phyloP scores from a whole-genome alignment of 2,329 filamentous ascomycete species.

The Phoma sp. region DNA sequence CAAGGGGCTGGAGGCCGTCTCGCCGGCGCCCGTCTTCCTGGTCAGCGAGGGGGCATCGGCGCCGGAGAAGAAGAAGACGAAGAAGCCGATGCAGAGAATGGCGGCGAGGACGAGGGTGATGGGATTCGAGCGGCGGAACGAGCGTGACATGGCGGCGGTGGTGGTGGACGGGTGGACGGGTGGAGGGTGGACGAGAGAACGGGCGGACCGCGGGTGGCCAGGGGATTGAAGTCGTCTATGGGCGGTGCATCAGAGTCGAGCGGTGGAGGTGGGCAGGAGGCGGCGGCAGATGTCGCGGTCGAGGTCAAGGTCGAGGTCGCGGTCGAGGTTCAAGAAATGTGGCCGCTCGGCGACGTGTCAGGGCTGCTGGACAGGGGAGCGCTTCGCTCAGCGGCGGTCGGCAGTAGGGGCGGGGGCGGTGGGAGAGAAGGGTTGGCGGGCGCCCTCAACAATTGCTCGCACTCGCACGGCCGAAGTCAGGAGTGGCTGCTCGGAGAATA shows the following conservation, averaged over 20 bases:
- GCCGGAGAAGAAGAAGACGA: slow-evolving; percentile 68
- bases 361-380: slow-evolving; percentile 10
- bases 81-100: slow-evolving; percentile 70
- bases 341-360: slow-evolving; percentile 34
- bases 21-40: slow-evolving; percentile 56
- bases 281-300: no score
- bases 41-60: slow-evolving; percentile 59
- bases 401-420: not conserved
- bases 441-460: slow-evolving; percentile 14
- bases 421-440: slow-evolving; percentile 4
- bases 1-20: slow-evolving; percentile 71
- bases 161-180: not conserved
- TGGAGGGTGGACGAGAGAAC: slow-evolving; percentile 9
- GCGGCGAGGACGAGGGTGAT: slow-evolving; percentile 75
- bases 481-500: slow-evolving; percentile 14
- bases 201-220: slow-evolving; percentile 43
- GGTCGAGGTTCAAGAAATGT: slow-evolving; percentile 27
- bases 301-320: not conserved
- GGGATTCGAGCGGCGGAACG: slow-evolving; percentile 79
- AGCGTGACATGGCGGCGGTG: slow-evolving; percentile 63
- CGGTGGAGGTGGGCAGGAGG: not conserved
- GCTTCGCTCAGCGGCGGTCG: slow-evolving; percentile 4
- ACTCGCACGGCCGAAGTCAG: slow-evolving; percentile 26
- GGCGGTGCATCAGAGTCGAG: slow-evolving; percentile 40
- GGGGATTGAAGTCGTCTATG: slow-evolving; percentile 32